These are phyloP conservation scores for Candida caryicola DNA, from an alignment of 805 yeast species.

Conservation along the genomic window DNA sequence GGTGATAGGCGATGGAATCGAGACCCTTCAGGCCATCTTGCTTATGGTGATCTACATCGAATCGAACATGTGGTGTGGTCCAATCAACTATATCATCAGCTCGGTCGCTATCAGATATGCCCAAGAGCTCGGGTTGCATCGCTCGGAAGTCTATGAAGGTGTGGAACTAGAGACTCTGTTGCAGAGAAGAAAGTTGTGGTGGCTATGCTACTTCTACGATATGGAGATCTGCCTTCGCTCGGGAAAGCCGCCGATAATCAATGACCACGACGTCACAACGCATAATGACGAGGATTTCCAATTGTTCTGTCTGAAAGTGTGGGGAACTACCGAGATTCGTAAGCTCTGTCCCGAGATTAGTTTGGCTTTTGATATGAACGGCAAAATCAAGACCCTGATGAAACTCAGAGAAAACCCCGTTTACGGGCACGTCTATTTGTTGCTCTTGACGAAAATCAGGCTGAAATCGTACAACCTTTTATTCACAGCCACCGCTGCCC, in stretches of 20 bases:
- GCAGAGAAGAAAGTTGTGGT: slow-evolving; percentile 32
- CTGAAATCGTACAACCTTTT: slow-evolving; percentile 27
- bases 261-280: slow-evolving; percentile 30
- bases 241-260: slow-evolving; percentile 41
- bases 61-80: slow-evolving; percentile 26
- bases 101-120: slow-evolving; percentile 39
- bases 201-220: slow-evolving; percentile 35
- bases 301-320: not conserved
- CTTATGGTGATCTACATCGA: slow-evolving; percentile 24
- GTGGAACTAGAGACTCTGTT: slow-evolving; percentile 20
- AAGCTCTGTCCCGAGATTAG: not conserved
- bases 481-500: slow-evolving; percentile 29
- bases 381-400: too few species aligned
- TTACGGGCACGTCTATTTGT: slow-evolving; percentile 5
- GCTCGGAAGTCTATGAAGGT: slow-evolving; percentile 27
- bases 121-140: slow-evolving; percentile 41
- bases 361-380: not conserved
- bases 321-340: not conserved
- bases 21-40: slow-evolving; percentile 20
- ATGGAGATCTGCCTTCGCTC: slow-evolving; percentile 37
- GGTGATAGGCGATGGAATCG: slow-evolving; percentile 24
- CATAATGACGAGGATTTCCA: slow-evolving; percentile 19
- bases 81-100: slow-evolving; percentile 28
- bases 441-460: slow-evolving; percentile 26
- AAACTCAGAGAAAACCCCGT: not conserved